Conservation (phyloP, 768 basidiomycete genomes). For the Naganishia vishniacii region DNA sequence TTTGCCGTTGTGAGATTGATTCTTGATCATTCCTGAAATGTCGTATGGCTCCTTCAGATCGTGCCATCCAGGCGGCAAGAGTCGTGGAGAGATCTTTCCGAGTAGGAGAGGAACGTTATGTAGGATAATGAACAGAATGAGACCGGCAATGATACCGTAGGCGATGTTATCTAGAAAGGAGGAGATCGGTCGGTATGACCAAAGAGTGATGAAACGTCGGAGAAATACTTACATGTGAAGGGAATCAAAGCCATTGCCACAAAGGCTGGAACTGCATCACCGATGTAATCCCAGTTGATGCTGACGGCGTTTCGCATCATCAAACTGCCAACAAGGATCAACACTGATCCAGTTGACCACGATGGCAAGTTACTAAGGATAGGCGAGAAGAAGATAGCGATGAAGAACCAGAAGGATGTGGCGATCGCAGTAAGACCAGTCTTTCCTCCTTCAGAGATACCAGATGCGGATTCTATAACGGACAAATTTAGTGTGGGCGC, state of each 20-base stretch:
- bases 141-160: constrained; percentile 78
- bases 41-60: constrained; percentile 42
- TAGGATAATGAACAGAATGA: constrained; percentile 64
- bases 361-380: constrained; percentile 80
- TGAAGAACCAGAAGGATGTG: constrained; percentile 69
- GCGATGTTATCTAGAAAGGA: constrained; percentile 60
- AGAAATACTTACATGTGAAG: constrained; percentile 37
- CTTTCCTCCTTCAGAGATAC: constrained; percentile 69
- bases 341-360: constrained; percentile 81
- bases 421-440: constrained; percentile 75
- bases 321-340: constrained; percentile 77
- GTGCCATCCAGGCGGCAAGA: constrained; percentile 41
- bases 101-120: constrained; percentile 65
- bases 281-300: constrained; percentile 84
- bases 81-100: constrained; percentile 52
- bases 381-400: constrained; percentile 80
- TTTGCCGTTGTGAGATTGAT: constrained; percentile 30
- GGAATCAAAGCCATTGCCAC: constrained; percentile 68
- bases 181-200: constrained; percentile 1
- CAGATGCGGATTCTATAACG: constrained; percentile 30
- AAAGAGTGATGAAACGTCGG: no score
- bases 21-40: constrained; percentile 35
- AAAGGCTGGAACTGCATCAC: constrained; percentile 82
- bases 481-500: constrained; percentile 4
- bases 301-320: constrained; percentile 83